A percentile compares a stretch with the other conserved stretches of the same genome.
phyloP scores from a whole-genome alignment of 2,329 filamentous ascomycete genomes.

The Aspergillus eucalypticola region DNA sequence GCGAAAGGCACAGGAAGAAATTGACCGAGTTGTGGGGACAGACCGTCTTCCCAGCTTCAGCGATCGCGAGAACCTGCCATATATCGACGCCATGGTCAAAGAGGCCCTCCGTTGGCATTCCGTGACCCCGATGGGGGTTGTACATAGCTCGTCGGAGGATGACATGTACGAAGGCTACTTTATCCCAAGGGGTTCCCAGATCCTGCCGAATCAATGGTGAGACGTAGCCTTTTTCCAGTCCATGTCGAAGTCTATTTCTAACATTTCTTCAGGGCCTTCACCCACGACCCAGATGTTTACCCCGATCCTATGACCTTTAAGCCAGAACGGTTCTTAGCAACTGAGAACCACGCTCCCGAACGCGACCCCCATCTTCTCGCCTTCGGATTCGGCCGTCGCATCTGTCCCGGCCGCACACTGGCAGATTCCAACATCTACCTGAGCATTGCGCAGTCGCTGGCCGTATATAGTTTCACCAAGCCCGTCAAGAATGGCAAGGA shows the following conservation, averaged over 20 bases:
- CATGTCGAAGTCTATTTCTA: not conserved
- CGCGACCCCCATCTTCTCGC: conserved; percentile 10
- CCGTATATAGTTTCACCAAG: conserved; percentile 6
- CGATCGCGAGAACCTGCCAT: conserved; percentile 24
- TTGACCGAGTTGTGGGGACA: conserved; percentile 12
- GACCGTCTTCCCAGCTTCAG: not conserved
- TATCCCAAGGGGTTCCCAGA: conserved; percentile 24
- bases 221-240: not conserved
- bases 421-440: conserved; percentile 12
- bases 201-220: conserved; percentile 2
- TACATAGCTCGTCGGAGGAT: conserved; percentile 28
- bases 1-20: conserved; percentile 11
- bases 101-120: conserved; percentile 36
- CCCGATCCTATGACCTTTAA: not conserved
- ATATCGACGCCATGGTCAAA: conserved; percentile 35
- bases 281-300: conserved; percentile 4
- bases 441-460: conserved; percentile 7
- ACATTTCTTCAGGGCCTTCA: not conserved
- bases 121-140: conserved; percentile 27
- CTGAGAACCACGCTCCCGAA: conserved; percentile 6
- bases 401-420: conserved; percentile 14
- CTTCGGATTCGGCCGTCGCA: conserved; percentile 15
- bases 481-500: conserved; percentile 4
- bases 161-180: conserved; percentile 27
- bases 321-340: conserved; percentile 9